phyloP scores from a whole-genome alignment of 2,329 filamentous ascomycete genomes.

The Eutypella sp. region DNA sequence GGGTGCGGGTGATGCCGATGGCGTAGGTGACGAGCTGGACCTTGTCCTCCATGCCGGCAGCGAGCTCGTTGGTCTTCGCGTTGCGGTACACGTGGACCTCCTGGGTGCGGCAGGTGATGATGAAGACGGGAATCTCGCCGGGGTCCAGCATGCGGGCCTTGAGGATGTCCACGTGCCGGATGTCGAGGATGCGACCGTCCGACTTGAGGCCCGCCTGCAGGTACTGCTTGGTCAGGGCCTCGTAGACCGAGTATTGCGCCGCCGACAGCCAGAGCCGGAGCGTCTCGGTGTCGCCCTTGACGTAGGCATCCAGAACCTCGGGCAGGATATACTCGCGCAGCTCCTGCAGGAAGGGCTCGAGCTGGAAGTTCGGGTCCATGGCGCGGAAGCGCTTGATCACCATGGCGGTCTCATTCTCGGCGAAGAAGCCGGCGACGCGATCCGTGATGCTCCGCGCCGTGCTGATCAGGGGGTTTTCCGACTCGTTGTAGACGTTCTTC shows the following conservation, averaged over 20 bases:
- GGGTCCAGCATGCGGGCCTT: constrained; percentile 77
- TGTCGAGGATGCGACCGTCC: constrained; percentile 91
- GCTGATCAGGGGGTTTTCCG: constrained; percentile 90
- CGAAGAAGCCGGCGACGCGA: constrained; percentile 89
- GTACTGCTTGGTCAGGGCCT: constrained; percentile 95
- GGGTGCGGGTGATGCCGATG: constrained; percentile 88
- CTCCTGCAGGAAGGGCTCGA: constrained; percentile 91
- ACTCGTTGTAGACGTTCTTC: constrained; percentile 87
- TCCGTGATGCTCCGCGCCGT: constrained; percentile 94
- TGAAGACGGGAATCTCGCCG: constrained; percentile 89
- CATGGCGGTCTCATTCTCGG: constrained; percentile 95
- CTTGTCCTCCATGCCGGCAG: constrained; percentile 97
- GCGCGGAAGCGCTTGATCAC: constrained; percentile 97
- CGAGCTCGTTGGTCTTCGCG: constrained; percentile 80
- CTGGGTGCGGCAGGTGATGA: constrained; percentile 92
- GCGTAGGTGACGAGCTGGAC: constrained; percentile 98
- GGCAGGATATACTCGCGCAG: constrained; percentile 97
- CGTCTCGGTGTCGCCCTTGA: constrained; percentile 88
- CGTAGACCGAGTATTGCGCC: constrained; percentile 93
- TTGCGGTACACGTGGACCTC: constrained; percentile 97
- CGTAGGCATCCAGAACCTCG: constrained; percentile 95
- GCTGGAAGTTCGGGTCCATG: constrained; percentile 92
- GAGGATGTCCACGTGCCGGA: constrained; percentile 85
- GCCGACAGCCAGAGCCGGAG: constrained; percentile 94
- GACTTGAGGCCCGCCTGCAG: constrained; percentile 89